These are phyloP conservation scores for Ceratobasidium sp. DNA, from an alignment of 1,284 basidiomycete genomes.

Conservation along the genomic window DNA sequence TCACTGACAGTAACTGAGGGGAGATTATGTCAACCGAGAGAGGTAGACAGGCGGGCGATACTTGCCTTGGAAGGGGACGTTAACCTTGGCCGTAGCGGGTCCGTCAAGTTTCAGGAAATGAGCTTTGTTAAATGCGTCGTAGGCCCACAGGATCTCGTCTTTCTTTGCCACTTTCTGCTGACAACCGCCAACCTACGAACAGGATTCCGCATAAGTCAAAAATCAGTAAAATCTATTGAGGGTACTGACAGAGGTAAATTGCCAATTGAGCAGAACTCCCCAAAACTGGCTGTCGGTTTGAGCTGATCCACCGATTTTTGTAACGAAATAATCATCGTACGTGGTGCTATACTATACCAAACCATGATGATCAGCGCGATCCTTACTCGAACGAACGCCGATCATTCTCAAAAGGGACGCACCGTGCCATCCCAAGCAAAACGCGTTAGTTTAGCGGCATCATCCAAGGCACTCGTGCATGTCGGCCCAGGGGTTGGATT, in stretches of 20 bases:
- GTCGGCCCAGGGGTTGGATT: constrained; percentile 34
- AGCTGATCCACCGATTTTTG: constrained; percentile 11
- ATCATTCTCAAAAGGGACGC: neutral
- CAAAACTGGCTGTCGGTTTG: constrained; percentile 27
- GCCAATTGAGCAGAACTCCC: constrained; percentile 14
- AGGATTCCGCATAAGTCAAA: no score
- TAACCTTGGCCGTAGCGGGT: constrained; percentile 21
- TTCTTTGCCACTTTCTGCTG: constrained; percentile 21
- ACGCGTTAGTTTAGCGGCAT: neutral
- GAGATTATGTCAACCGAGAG: neutral
- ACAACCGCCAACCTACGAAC: constrained; percentile 28
- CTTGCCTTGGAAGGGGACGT: constrained; percentile 13
- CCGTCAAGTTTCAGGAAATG: constrained; percentile 38
- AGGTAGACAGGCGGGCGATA: neutral
- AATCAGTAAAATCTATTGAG: no score
- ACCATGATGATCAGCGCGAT: neutral
- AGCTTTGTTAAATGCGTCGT: constrained; percentile 17
- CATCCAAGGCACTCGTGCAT: constrained; percentile 19
- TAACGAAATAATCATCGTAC: constrained; percentile 37
- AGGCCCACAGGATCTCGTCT: constrained; percentile 20
- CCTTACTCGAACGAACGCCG: neutral
- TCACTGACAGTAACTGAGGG: constrained; percentile 7
- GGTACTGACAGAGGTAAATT: constrained; percentile 19
- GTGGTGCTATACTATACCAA: constrained; percentile 2
- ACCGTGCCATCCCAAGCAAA: constrained; percentile 19